Conservation (phyloP, 2,329 filamentous ascomycete genomes). For the Nannizzia gypsea region DNA sequence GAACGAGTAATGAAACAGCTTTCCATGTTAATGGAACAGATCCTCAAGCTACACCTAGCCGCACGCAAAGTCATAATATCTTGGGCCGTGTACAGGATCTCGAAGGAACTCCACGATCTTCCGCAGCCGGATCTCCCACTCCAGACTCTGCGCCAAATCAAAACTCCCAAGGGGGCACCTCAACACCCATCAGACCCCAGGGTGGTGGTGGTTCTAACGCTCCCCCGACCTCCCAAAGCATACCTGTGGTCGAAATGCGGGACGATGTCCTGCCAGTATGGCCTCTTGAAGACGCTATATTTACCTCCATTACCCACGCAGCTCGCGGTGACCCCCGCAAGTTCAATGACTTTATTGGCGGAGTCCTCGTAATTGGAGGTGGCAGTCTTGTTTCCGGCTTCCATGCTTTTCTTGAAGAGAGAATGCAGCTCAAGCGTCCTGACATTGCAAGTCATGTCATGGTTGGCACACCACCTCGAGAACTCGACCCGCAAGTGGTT, state of each 20-base stretch:
- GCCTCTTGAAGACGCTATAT: slow-evolving; percentile 77
- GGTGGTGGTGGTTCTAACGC: not conserved
- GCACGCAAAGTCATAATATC: slow-evolving; percentile 55
- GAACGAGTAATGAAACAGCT: slow-evolving; percentile 25
- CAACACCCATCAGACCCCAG: slow-evolving; percentile 29
- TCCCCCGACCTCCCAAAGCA: slow-evolving; percentile 1
- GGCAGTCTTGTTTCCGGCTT: slow-evolving; percentile 72
- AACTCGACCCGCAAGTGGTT: slow-evolving; percentile 95
- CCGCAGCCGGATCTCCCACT: slow-evolving; percentile 74
- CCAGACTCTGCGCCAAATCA: slow-evolving; percentile 64
- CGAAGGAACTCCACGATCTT: slow-evolving; percentile 70
- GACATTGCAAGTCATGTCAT: slow-evolving; percentile 55
- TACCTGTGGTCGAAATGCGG: slow-evolving; percentile 46
- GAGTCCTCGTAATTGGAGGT: slow-evolving; percentile 83
- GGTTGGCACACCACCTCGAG: slow-evolving; percentile 62
- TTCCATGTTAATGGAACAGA: slow-evolving; percentile 19
- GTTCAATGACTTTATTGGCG: slow-evolving; percentile 74
- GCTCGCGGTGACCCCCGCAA: slow-evolving; percentile 85
- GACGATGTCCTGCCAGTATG: slow-evolving; percentile 73
- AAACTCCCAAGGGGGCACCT: slow-evolving; percentile 47
- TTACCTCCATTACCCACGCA: slow-evolving; percentile 78
- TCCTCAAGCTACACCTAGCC: slow-evolving; percentile 34
- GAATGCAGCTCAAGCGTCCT: slow-evolving; percentile 54
- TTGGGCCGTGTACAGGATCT: slow-evolving; percentile 55
- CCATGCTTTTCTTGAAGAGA: slow-evolving; percentile 70